Percentiles rank a stretch among this genome's conserved stretches.
These are phyloP conservation scores for Apocynum venetum DNA, from an alignment of 257 asterid species.

Conservation along the genomic window DNA sequence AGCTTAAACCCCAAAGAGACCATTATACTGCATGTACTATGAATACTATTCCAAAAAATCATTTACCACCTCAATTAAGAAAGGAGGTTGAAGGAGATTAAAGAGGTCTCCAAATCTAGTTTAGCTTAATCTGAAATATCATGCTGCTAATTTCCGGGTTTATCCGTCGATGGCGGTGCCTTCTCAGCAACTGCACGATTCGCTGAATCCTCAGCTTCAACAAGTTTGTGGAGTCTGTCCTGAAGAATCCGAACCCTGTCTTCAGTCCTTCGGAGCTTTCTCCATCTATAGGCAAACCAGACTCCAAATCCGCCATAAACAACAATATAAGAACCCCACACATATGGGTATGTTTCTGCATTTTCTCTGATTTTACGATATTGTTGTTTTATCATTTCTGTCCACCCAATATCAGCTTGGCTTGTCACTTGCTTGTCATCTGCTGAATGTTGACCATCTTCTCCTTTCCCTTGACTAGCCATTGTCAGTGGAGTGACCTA, in stretches of 20 bases:
- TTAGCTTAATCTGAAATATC: neutral
- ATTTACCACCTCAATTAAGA: neutral
- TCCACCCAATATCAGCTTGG: constrained; percentile 30
- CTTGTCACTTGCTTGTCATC: constrained; percentile 31
- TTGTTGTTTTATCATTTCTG: constrained; percentile 34
- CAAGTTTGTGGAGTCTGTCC: constrained; percentile 48
- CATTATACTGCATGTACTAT: no score
- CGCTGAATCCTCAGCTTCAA: constrained; percentile 42
- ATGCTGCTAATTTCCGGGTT: constrained; percentile 20
- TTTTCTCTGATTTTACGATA: constrained; percentile 51
- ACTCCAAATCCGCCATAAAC: constrained; percentile 76
- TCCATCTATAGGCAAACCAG: constrained; percentile 76
- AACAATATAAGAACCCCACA: constrained; percentile 79
- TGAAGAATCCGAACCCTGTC: constrained; percentile 73
- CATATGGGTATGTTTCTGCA: constrained; percentile 82
- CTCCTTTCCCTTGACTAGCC: constrained; percentile 39
- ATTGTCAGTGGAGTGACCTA: constrained; percentile 14
- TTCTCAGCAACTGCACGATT: constrained; percentile 26
- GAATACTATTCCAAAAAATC: no score
- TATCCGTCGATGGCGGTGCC: constrained; percentile 28
- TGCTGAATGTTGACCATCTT: constrained; percentile 26
- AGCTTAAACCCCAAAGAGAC: no score
- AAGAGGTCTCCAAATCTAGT: neutral
- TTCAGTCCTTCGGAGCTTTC: constrained; percentile 69
- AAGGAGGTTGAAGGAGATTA: neutral